These are phyloP conservation scores for Fusarium foetens DNA, from an alignment of 2,329 filamentous ascomycete genomes.

Conservation along the genomic window DNA sequence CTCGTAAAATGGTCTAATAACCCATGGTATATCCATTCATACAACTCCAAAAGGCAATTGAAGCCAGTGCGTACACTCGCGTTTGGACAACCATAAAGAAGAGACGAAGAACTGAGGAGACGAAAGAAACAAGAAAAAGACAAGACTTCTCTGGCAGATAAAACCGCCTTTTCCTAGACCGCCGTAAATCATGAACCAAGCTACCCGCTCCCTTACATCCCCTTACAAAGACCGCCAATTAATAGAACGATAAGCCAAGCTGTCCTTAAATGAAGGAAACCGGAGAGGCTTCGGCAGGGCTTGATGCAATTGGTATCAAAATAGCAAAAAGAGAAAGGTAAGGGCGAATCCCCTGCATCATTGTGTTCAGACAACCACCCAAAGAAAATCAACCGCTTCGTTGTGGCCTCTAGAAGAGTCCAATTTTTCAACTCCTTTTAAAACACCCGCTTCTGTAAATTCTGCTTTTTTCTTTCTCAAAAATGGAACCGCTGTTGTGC, in stretches of 20 bases:
- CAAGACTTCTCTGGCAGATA: conserved; percentile 21
- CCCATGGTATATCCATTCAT: conserved; percentile 27
- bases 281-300: conserved; percentile 1
- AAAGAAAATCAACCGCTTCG: conserved; percentile 27
- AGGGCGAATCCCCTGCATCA: conserved; percentile 33
- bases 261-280: conserved; percentile 26
- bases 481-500: conserved; percentile 36
- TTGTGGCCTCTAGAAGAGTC: conserved; percentile 11
- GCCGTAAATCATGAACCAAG: conserved; percentile 25
- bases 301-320: conserved; percentile 39
- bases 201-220: conserved; percentile 38
- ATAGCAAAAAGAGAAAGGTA: conserved; percentile 9
- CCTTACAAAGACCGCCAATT: conserved; percentile 29
- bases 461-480: conserved; percentile 20
- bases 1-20: conserved; percentile 38
- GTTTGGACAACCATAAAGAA: neutral
- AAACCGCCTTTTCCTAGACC: conserved; percentile 25
- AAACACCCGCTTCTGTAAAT: conserved; percentile 27
- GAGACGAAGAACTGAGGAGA: conserved; percentile 23
- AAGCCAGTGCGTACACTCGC: neutral
- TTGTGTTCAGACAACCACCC: conserved; percentile 41
- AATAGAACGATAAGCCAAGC: conserved; percentile 24
- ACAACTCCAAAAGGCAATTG: conserved; percentile 1
- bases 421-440: conserved; percentile 32
- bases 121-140: conserved; percentile 10